These are phyloP conservation scores for Theileria parva DNA, from an alignment of 169 alveolate species.

Conservation along the genomic window DNA sequence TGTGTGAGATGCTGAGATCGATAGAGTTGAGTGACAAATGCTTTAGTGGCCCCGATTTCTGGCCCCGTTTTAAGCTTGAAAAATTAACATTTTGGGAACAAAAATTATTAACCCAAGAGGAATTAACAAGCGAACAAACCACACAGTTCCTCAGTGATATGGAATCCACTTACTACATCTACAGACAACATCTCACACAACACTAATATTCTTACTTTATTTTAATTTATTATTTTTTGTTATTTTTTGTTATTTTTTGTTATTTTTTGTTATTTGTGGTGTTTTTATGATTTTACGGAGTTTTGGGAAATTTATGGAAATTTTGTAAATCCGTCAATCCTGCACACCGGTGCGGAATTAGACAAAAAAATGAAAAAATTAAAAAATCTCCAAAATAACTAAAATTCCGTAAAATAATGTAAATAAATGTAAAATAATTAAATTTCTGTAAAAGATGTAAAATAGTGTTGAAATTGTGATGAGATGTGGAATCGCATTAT, in stretches of 20 bases:
- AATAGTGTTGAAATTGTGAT: not conserved
- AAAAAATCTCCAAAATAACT: too few relatives aligned
- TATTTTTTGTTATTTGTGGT: too few relatives aligned
- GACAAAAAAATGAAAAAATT: not conserved
- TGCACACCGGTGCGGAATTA: conserved; percentile 1
- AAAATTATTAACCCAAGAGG: not conserved
- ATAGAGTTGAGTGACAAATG: not conserved
- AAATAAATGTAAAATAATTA: not conserved
- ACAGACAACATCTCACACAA: conserved; percentile 17
- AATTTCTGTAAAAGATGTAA: not conserved
- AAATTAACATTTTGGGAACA: not conserved
- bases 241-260: too few relatives aligned
- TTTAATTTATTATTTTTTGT: not conserved
- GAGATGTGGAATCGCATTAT: not conserved
- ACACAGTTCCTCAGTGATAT: conserved; percentile 56
- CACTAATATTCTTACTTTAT: not conserved
- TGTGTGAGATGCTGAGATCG: not conserved
- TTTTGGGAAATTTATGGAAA: not conserved
- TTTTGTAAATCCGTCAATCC: not conserved
- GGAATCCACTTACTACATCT: conserved; percentile 37
- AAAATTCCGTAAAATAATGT: too few relatives aligned
- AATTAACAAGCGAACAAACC: not conserved
- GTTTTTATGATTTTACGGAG: too few relatives aligned
- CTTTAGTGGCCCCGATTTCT: not conserved
- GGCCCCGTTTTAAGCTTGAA: not conserved